Evolutionary conservation across 176 grass and related monocot species (phyloP).

Genomic region (Aegilops bicornis): DNA sequence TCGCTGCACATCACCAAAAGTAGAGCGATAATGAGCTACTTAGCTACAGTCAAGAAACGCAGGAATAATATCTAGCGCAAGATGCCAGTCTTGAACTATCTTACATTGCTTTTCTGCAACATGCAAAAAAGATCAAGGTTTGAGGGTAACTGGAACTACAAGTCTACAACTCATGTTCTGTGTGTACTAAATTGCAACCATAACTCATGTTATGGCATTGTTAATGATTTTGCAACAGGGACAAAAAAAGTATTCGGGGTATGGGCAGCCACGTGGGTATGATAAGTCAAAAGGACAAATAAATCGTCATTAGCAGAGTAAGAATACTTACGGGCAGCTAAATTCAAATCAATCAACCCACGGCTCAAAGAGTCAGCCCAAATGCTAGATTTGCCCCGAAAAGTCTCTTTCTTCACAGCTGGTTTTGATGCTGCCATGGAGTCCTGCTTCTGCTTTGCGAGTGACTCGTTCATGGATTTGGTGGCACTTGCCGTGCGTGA

Average conservation of each 20-base stretch:
- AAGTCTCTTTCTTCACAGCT: conserved; percentile 40
- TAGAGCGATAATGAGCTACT: background rate
- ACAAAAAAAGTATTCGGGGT: background rate
- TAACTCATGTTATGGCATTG: background rate
- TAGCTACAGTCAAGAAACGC: background rate
- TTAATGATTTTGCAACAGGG: background rate
- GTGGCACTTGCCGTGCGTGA: conserved; percentile 3
- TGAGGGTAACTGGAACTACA: background rate
- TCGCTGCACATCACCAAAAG: conserved; percentile 28
- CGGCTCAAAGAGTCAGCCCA: conserved; percentile 94
- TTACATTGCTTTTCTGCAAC: background rate
- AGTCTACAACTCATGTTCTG: background rate
- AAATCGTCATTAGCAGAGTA: background rate
- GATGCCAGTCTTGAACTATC: background rate
- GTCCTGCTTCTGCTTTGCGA: conserved; percentile 12
- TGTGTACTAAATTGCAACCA: background rate
- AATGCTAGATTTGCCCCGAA: conserved; percentile 75
- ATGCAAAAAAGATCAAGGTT: background rate
- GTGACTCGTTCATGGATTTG: conserved; percentile 17
- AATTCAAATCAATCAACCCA: conserved; percentile 82
- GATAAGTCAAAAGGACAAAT: background rate
- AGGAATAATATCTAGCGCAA: background rate
- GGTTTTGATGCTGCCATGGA: conserved; percentile 29
- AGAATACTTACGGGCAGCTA: conserved; percentile 65
- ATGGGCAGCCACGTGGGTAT: background rate